Base-by-base conservation (phyloP, 2,329 filamentous ascomycete species). In the Thielaviopsis musarum region DNA sequence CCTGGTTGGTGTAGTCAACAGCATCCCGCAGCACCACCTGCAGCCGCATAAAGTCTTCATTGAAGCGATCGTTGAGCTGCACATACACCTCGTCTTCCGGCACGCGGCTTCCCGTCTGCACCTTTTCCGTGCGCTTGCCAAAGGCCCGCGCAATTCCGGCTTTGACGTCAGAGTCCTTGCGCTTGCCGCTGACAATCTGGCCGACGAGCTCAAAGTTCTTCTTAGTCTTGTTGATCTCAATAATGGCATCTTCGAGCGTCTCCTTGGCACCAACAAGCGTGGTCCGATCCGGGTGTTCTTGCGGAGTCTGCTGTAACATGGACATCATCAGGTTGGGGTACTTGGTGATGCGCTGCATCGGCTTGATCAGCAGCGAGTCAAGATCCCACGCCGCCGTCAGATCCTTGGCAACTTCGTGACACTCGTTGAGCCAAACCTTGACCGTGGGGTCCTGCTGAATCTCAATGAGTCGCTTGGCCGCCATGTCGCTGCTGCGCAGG, bases 311-410 rank as follows among this genome's bases (percentile, higher is more conserved):
- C 63, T 90, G 83, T 24, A 94, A 75, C 12, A 98, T 75, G 60
- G 90, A 84, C 38, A 83, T 82, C 52, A 98, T 81, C 49, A 98
- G 76, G 53, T 95, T 83, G 3, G 90, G 90, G 67, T 97, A 98
- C 67, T 96, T 96, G 38, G 91, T 84, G 63, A 97, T 85, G 54
- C 93, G 83, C 71, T 98, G 93, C 70, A 95, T 91, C 1, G 93
- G 93, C 71, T 98, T 98, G 68, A 98, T 91, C 21, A 98, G 79
- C n/a, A 98, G 76, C 0, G 93, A 95, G 70, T 96, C 91, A 62
- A 98, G 72, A 70, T 95, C 88, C 93, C 93, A 98, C 0, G 93
- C 91, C 26, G 84, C 83, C 0, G 93, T 98, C 63, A 98, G 78
- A 68, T 96, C 93, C 65, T 89, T 87, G 13, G 91, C 91, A 67